These are phyloP conservation scores for Umbellularia californica DNA, from an alignment of 164 flowering plant species.

Conservation along the genomic window DNA sequence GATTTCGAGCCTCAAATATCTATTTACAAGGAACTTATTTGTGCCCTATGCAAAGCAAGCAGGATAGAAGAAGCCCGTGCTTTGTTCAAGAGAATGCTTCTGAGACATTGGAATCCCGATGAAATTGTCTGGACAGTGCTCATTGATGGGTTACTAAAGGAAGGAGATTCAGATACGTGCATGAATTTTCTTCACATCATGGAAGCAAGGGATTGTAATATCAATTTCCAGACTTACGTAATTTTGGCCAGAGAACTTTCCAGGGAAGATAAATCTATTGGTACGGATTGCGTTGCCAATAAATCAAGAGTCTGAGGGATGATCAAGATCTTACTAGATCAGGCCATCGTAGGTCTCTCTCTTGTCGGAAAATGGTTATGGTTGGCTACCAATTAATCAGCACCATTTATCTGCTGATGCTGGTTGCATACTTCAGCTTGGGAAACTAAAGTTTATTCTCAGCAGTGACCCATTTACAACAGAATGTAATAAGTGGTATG, in stretches of 20 bases:
- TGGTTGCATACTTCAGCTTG: conserved; percentile 1
- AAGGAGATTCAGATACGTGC: conserved; percentile 48
- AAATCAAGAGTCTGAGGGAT: conserved; percentile 15
- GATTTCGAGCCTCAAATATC: conserved; percentile 38
- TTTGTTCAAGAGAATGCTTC: conserved; percentile 52
- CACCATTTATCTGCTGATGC: not conserved
- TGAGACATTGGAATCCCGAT: conserved; percentile 52
- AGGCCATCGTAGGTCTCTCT: not conserved
- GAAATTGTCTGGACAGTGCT: conserved; percentile 79
- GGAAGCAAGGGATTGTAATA: conserved; percentile 43
- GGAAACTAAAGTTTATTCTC: not conserved
- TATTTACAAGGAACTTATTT: conserved; percentile 43
- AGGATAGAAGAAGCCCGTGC: conserved; percentile 42
- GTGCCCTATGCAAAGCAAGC: conserved; percentile 44
- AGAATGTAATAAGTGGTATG: not conserved
- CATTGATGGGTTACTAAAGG: conserved; percentile 65
- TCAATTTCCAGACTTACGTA: conserved; percentile 38
- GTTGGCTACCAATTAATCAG: not conserved
- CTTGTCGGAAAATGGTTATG: not conserved
- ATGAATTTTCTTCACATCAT: conserved; percentile 50
- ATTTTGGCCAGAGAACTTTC: conserved; percentile 54
- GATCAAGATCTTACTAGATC: not conserved
- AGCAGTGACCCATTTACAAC: not conserved
- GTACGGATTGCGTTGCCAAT: conserved; percentile 27
- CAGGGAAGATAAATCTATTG: conserved; percentile 30